Evolutionary conservation across 2,329 filamentous ascomycete species (phyloP).

Genomic region (Diaporthe batatas): DNA sequence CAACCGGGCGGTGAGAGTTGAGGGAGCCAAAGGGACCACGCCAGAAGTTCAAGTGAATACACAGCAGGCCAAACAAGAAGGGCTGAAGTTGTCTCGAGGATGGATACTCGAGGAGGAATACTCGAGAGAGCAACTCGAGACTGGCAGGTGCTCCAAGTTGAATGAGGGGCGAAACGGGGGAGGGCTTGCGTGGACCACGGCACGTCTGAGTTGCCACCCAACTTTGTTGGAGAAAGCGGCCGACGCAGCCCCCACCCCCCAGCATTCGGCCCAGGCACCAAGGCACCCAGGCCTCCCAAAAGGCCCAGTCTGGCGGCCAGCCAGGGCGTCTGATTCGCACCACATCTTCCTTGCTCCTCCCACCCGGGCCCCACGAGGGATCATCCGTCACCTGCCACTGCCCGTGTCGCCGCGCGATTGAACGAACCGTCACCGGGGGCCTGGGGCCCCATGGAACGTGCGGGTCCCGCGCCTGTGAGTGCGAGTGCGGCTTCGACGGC

Average conservation of each 20-base stretch:
- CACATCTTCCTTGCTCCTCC: not conserved
- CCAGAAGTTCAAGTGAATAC: not conserved
- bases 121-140: not conserved
- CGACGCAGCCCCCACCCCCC: not conserved
- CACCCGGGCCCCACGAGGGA: conserved; percentile 37
- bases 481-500: not conserved
- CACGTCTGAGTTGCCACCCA: conserved; percentile 25
- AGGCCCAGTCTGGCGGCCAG: conserved; percentile 29
- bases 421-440: not conserved
- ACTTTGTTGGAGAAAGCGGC: not conserved
- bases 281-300: conserved; percentile 4
- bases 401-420: not conserved
- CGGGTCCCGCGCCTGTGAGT: not conserved
- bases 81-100: conserved; percentile 24
- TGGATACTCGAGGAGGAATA: not conserved
- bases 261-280: conserved; percentile 9
- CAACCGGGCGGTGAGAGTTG: not conserved
- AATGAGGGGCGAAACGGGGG: conserved; percentile 27
- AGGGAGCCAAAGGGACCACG: not conserved
- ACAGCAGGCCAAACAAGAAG: not conserved
- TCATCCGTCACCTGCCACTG: conserved; percentile 19
- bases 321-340: conserved; percentile 26
- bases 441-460: not conserved
- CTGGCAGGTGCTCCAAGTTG: not conserved
- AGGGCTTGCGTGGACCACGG: conserved; percentile 24